Evolutionary conservation across 768 basidiomycete species (phyloP), one percentile per base, ranked within the genome.

Genomic region (Chiua virens): DNA sequence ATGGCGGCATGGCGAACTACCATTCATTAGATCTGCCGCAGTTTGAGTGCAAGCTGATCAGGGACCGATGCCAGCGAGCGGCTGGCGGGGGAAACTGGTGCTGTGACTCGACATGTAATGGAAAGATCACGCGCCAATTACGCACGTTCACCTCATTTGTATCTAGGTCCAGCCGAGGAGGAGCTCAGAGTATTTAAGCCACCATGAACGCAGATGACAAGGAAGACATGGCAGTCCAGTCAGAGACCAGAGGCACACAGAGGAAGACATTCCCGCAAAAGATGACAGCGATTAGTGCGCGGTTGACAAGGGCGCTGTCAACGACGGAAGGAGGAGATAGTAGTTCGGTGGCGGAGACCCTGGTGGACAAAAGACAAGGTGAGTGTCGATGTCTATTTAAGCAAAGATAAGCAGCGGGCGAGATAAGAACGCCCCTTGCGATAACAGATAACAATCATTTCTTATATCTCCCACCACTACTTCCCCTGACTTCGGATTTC

Each of bases 401-500:
- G 30, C 11, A 43, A 21, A 55, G 60, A 61, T 61, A 61, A 61
- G 57, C 56, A 2, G 5, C 15, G 18, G 13, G 6, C 21, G 18
- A 53, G 57, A 57, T 62, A 63, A 64, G 34, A 15, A 34, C 14
- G 50, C 48, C 53, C 53, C 48, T 47, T 21, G 34, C 38, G 57
- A 60, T 60, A 60, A 58, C 56, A 50, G 61, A 62, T 62, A 62
- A 64, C 52, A 25, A 5, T 23, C 18, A n/a, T 39, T 45, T 22
- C 43, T 49, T 45, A 15, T 34, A 34, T 18, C 21, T 34, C 18
- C 36, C n/a, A n/a, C n/a, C n/a, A n/a, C n/a, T n/a, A n/a, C 60
- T 61, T 36, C 34, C 5, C 57, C 3, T 11, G 32, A 15, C 21
- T 9, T 20, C 3, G 8, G 8, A 22, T n/a, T 30, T 20, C 20